phyloP scores from a whole-genome alignment of 2,329 filamentous ascomycete species.

The Phyllachora maydis region DNA sequence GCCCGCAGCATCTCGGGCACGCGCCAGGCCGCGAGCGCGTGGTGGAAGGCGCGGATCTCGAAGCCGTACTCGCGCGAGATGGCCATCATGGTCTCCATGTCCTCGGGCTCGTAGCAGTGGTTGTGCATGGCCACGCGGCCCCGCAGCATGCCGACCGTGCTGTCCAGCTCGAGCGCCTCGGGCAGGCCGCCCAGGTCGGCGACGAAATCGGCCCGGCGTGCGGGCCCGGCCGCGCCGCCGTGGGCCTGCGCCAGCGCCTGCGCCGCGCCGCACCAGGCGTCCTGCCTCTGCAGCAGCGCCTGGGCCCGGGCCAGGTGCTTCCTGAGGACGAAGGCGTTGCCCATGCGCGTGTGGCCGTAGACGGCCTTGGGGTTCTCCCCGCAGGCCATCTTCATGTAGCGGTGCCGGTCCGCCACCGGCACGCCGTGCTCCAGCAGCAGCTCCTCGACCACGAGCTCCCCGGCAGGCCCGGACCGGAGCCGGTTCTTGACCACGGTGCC shows the following conservation, averaged over 20 bases:
- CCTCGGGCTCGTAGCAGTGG: constrained; percentile 21
- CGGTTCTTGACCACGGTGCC: constrained; percentile 19
- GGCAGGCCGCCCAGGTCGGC: constrained; percentile 8
- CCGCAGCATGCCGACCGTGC: constrained; percentile 16
- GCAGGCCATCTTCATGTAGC: constrained; percentile 24
- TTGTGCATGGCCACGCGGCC: constrained; percentile 19
- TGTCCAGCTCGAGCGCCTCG: constrained; percentile 16
- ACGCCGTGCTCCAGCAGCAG: constrained; percentile 18
- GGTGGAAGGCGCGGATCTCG: background rate
- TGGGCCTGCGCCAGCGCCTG: constrained; percentile 3
- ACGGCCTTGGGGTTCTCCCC: constrained; percentile 20
- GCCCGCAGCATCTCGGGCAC: constrained; percentile 1
- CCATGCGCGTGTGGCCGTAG: constrained; percentile 17
- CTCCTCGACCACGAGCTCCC: constrained; percentile 18
- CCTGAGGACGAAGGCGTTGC: constrained; percentile 16
- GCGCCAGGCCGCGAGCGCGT: constrained; percentile 1
- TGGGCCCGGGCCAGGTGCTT: constrained; percentile 16
- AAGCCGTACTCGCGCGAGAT: constrained; percentile 18
- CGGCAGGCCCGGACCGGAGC: constrained; percentile 11
- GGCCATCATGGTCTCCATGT: constrained; percentile 19
- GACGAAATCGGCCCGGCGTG: too few relatives aligned
- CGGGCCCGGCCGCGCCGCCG: too few relatives aligned
- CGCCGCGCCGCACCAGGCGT: constrained; percentile 7
- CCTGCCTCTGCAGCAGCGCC: constrained; percentile 14
- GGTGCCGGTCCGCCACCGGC: constrained; percentile 9